Base-by-base conservation (phyloP, 1,284 basidiomycete species). In the Neonothopanus nambi region DNA sequence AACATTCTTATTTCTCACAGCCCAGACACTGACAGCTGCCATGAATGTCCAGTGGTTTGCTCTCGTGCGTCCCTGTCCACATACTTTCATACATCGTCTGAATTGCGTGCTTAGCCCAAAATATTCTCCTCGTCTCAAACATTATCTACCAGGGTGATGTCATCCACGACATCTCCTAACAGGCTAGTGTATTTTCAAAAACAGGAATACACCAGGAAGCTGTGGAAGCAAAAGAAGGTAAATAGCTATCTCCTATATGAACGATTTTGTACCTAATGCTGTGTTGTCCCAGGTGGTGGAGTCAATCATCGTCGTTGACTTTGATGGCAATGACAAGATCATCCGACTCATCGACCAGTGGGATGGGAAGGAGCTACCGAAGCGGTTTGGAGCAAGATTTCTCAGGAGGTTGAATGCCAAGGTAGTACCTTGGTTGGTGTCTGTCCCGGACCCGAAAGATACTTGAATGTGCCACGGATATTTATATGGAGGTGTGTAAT, bases 21-120 rank as follows among this genome's bases (percentile, higher is more conserved):
- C 46, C 35, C n/a, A n/a, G n/a, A 2, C 30, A 33, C 13, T 33
- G 30, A 33, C 30, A 33, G 30, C 23, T 47, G 39, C 26, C 38
- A n/a, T n/a, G n/a, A n/a, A n/a, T n/a, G n/a, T n/a, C 2, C 65
- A 87, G 76, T 85, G 81, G 79, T 86, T 80, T 70, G 80, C 78
- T 12, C 68, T 87, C 73, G 84, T 84, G 57, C 41, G 76, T 64
- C 4, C 26, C 6, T 42, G 15, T 51, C 20, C 40, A 49, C 43
- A 33, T 40, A 28, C 24, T 11, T 11, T 5, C 26, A 11, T 28
- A 11, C 11, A 33, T 33, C 30, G 30, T 13, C 13, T 28, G 26
- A 28, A 28, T n/a, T n/a, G n/a, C n/a, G n/a, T n/a, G n/a, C n/a
- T 40, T 58, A 87, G 87, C 71, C 82, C 3, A 84, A 81, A 57